These are phyloP conservation scores for Gossypium herbaceum DNA, from an alignment of 345 rosid species.

Conservation along the genomic window DNA sequence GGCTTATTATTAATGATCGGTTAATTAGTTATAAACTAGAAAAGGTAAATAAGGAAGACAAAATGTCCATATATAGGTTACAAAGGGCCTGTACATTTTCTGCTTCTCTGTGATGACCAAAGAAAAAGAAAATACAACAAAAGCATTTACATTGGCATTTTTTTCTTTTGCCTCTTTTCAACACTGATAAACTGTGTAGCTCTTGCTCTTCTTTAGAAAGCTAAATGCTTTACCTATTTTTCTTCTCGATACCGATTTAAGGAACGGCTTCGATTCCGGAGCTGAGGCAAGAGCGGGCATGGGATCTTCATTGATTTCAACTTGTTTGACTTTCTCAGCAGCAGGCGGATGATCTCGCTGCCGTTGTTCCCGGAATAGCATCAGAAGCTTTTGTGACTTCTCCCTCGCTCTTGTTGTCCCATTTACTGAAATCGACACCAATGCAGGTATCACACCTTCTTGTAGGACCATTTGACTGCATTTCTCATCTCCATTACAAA, in stretches of 20 bases:
- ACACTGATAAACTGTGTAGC: conserved; percentile 67
- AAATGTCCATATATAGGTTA: conserved; percentile 34
- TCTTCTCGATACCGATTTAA: conserved; percentile 70
- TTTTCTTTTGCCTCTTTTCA: conserved; percentile 11
- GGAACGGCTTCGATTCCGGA: conserved; percentile 47
- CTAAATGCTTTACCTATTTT: conserved; percentile 68
- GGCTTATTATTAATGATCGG: no score
- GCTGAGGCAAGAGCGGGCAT: conserved; percentile 28
- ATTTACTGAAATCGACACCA: conserved; percentile 87
- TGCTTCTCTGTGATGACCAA: conserved; percentile 34
- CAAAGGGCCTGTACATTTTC: conserved; percentile 59
- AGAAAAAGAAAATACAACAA: conserved; percentile 23
- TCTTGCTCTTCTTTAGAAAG: conserved; percentile 87
- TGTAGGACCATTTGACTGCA: conserved; percentile 85
- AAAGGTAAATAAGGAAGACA: not conserved
- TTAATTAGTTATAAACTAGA: not conserved
- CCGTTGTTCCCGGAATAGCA: conserved; percentile 86
- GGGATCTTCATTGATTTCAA: conserved; percentile 34
- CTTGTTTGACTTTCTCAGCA: conserved; percentile 22
- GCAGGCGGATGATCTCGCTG: conserved; percentile 62
- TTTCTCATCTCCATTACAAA: conserved; percentile 70
- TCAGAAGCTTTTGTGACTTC: conserved; percentile 83
- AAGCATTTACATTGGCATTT: conserved; percentile 36
- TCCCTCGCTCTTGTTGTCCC: conserved; percentile 85
- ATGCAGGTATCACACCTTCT: conserved; percentile 93